phyloP scores from a whole-genome alignment of 2,329 filamentous ascomycete genomes.

The Dactylellina sp. region DNA sequence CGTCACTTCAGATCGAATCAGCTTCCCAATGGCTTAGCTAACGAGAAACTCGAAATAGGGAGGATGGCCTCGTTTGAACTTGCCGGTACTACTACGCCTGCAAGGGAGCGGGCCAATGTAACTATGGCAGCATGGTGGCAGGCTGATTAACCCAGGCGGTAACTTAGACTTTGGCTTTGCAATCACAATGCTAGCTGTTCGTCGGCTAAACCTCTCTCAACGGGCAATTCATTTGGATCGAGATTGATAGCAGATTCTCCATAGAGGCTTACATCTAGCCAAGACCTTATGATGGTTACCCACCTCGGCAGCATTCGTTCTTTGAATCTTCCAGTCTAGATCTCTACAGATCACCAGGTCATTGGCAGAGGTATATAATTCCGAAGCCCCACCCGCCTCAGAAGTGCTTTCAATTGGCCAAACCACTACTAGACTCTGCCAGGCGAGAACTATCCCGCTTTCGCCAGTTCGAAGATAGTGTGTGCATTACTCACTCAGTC shows the following conservation, averaged over 20 bases:
- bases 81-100: neutral
- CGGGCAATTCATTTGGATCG: slow-evolving; percentile 15
- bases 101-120: slow-evolving; percentile 8
- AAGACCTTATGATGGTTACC: slow-evolving; percentile 9
- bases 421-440: neutral
- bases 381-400: slow-evolving; percentile 8
- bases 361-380: slow-evolving; percentile 1
- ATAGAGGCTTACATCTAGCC: neutral
- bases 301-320: slow-evolving; percentile 11
- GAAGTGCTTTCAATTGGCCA: slow-evolving; percentile 15
- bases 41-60: slow-evolving; percentile 20
- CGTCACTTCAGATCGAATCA: neutral
- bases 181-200: slow-evolving; percentile 17
- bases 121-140: neutral
- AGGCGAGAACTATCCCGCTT: slow-evolving; percentile 24
- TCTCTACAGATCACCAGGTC: slow-evolving; percentile 37
- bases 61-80: slow-evolving; percentile 12
- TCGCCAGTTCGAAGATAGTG: slow-evolving; percentile 32
- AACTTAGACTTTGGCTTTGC: neutral
- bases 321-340: slow-evolving; percentile 19
- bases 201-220: slow-evolving; percentile 27
- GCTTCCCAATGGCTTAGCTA: neutral
- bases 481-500: slow-evolving; percentile 19
- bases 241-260: slow-evolving; percentile 16
- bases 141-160: neutral